phyloP scores from a whole-genome alignment of 2,329 filamentous ascomycete species.

The Arthrinium phaeospermum region DNA sequence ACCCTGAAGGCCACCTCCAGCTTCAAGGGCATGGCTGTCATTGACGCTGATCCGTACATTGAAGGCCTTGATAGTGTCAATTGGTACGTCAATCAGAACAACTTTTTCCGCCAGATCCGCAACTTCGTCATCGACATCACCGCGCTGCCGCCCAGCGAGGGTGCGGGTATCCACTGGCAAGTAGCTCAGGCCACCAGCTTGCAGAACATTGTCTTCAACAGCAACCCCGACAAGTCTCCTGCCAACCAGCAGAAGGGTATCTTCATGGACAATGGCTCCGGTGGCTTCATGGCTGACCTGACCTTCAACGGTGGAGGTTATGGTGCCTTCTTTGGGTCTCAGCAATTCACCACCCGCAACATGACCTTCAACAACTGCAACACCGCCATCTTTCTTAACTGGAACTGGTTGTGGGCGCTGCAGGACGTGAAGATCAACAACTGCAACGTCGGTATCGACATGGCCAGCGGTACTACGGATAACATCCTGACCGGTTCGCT shows the following conservation, averaged over 20 bases:
- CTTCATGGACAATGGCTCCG: constrained; percentile 85
- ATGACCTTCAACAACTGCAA: constrained; percentile 81
- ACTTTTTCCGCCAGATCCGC: constrained; percentile 83
- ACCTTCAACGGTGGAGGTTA: constrained; percentile 82
- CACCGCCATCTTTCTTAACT: constrained; percentile 87
- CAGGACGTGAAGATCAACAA: constrained; percentile 78
- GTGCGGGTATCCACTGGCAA: constrained; percentile 83
- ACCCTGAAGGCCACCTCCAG: constrained; percentile 74
- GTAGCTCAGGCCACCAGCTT: constrained; percentile 82
- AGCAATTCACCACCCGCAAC: constrained; percentile 88
- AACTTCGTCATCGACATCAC: constrained; percentile 83
- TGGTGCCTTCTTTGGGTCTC: constrained; percentile 81
- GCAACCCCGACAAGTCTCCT: constrained; percentile 68
- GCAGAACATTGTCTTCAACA: constrained; percentile 83
- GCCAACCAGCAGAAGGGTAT: constrained; percentile 76
- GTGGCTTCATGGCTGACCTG: constrained; percentile 83
- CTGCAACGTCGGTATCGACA: constrained; percentile 78
- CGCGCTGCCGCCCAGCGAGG: constrained; percentile 62
- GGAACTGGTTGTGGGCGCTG: constrained; percentile 89
- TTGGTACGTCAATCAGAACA: constrained; percentile 82
- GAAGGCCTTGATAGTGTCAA: constrained; percentile 61
- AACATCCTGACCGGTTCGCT: constrained; percentile 84
- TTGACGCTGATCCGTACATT: constrained; percentile 87
- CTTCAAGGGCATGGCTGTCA: constrained; percentile 86
- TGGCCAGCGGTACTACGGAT: constrained; percentile 68